Evolutionary conservation across 2,329 filamentous ascomycete species (phyloP), one percentile per base, ranked within the genome.

Genomic region (Nemania sp.): DNA sequence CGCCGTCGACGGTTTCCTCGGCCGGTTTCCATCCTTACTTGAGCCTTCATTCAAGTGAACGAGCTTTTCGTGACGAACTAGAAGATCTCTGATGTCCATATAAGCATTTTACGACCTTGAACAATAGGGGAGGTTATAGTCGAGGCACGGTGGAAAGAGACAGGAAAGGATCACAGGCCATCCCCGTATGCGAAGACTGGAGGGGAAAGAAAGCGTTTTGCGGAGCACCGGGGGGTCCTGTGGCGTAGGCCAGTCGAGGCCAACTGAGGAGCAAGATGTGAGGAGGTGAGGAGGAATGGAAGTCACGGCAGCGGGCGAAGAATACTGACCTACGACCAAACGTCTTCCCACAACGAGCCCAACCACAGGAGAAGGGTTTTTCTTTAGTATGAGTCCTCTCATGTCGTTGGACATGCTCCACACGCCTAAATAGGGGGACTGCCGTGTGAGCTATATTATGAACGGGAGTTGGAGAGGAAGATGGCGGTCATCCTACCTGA

Each of bases 361-460:
- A 86, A 63, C 70, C 77, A 67, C 85, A 87, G 52, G 81, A 79
- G 70, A 87, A 87, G 9, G 85, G 85, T 72, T 87, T 87, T 75
- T 87, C 85, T 69, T 87, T 87, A 67, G 85, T 87, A 74, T 87
- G 85, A 35, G 84, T 87, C 64, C 84, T 80, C 73, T 87, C 84
- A 72, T 87, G 85, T 71, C 85, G 79, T 73, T 87, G 84, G 54
- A 87, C 83, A 74, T 87, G 85, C 73, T 87, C 85, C 67, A 87
- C 83, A 68, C 85, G 83, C 73, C 84, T 86, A 74, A 73, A 73
- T 67, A 69, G 63, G 71, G 71, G 54, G 72, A 72, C 65, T 59
- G 65, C 67, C 74, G 73, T 75, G 76, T 80, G 74, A 79, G 77
- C 69, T 72, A 75, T 73, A 74, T 74, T 71, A 67, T 69, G 67